Evolutionary conservation across 2,329 filamentous ascomycete species (phyloP).

Genomic region (Colletotrichum gloeosporioides): DNA sequence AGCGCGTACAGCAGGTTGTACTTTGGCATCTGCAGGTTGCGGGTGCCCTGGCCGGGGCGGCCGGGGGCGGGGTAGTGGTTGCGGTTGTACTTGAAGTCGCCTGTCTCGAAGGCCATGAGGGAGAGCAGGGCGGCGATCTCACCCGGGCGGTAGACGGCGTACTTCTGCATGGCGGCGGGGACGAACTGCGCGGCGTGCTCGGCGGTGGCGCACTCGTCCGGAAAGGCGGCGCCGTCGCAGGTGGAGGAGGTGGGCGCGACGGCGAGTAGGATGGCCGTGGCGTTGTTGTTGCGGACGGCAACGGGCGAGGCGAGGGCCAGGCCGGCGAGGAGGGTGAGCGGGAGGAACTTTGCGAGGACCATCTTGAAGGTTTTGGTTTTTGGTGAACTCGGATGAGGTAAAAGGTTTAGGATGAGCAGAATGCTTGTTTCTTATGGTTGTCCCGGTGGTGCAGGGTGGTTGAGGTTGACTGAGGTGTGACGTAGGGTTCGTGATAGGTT

Average conservation of each 20-base stretch:
- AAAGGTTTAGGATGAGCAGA: not conserved
- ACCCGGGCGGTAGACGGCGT: constrained; percentile 57
- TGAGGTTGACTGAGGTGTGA: not conserved
- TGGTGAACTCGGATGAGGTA: not conserved
- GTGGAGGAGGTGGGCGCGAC: constrained; percentile 63
- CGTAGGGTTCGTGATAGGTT: not conserved
- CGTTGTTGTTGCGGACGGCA: constrained; percentile 18
- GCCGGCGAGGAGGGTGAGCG: constrained; percentile 29
- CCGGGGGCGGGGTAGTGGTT: constrained; percentile 57
- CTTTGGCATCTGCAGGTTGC: constrained; percentile 55
- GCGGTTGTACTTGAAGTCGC: constrained; percentile 72
- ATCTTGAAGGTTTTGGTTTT: constrained; percentile 23
- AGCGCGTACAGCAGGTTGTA: constrained; percentile 56
- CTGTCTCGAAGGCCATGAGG: constrained; percentile 75
- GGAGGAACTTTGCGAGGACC: constrained; percentile 30
- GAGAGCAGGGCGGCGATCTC: constrained; percentile 75
- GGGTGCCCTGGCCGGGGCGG: constrained; percentile 73
- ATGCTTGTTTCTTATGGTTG: not conserved
- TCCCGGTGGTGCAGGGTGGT: not conserved
- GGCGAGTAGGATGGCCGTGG: constrained; percentile 46
- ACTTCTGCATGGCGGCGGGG: constrained; percentile 58
- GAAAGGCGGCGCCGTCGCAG: constrained; percentile 52
- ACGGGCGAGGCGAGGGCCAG: constrained; percentile 28
- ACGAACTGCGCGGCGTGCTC: constrained; percentile 64
- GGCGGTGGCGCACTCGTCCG: constrained; percentile 71